phyloP scores from a whole-genome alignment of 1,284 basidiomycete species.

The Malassezia slooffiae region DNA sequence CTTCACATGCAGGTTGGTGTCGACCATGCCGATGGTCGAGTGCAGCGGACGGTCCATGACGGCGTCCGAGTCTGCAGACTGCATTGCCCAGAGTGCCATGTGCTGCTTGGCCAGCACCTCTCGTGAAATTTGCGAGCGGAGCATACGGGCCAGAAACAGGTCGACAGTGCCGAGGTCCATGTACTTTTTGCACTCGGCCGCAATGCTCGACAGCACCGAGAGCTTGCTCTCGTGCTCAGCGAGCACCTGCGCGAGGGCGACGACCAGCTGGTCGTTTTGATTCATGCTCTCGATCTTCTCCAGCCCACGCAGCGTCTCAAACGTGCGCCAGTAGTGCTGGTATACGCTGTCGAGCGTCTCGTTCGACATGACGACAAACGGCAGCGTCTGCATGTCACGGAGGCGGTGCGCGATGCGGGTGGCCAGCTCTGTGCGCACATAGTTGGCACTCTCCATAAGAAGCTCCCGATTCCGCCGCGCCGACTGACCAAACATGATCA shows the following conservation, averaged over 20 bases:
- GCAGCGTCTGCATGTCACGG: slow-evolving; percentile 71
- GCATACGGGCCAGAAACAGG: slow-evolving; percentile 79
- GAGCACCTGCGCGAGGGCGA: slow-evolving; percentile 58
- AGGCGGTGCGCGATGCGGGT: slow-evolving; percentile 77
- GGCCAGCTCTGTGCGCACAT: slow-evolving; percentile 75
- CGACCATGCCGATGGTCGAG: slow-evolving; percentile 62
- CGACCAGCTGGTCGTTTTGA: slow-evolving; percentile 70
- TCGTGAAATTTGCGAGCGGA: slow-evolving; percentile 75
- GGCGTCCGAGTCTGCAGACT: slow-evolving; percentile 50
- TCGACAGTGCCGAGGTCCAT: slow-evolving; percentile 68
- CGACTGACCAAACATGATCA: slow-evolving; percentile 53
- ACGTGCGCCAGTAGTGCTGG: slow-evolving; percentile 51
- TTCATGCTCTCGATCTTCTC: slow-evolving; percentile 62
- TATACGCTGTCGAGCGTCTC: slow-evolving; percentile 74
- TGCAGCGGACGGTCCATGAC: slow-evolving; percentile 38
- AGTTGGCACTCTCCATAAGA: slow-evolving; percentile 50
- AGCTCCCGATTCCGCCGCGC: slow-evolving; percentile 29
- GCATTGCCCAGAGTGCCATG: slow-evolving; percentile 56
- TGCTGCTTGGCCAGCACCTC: slow-evolving; percentile 82
- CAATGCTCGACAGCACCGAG: slow-evolving; percentile 40
- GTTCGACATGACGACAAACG: slow-evolving; percentile 77
- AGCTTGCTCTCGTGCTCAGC: slow-evolving; percentile 55
- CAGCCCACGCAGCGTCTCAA: slow-evolving; percentile 57
- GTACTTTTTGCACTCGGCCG: slow-evolving; percentile 55
- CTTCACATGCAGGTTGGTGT: slow-evolving; percentile 62